Evolutionary conservation across 495 filamentous ascomycete species (phyloP), one percentile per base, ranked within the genome.

Genomic region (Corynascus novoguineensis): DNA sequence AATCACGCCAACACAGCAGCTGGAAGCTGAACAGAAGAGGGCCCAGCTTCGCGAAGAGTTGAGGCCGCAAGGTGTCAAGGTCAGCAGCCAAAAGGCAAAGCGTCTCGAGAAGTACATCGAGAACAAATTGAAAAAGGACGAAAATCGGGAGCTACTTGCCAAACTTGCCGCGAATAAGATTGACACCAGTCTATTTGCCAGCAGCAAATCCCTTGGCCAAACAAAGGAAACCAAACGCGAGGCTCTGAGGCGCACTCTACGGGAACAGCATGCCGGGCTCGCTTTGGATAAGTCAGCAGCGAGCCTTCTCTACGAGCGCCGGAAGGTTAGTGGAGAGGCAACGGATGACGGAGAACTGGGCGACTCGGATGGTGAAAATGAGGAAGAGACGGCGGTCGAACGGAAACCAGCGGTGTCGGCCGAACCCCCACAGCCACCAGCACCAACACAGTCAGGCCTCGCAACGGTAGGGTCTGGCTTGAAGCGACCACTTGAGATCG

Each of bases 31-130:
- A 64, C 79, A 82, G 56, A 83, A 81, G 66, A 87, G 83, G 65
- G 76, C 71, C 25, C 67, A 67, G 44, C 55, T 79, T 44, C 76
- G 78, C 54, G 73, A 82, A 52, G 79, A 86, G 60, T 62, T 96
- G 44, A 83, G 79, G 56, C 83, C 84, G n/a, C 81, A 87, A 53
- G 80, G 88, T 49, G 71, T 78, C n/a, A 89, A 88, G 66, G 83
- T 96, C 59, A 92, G 86, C 31, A 78, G 82, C 37, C 95, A 97
- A 76, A 99, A 99, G 74, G 81, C 89, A 53, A 97, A 97, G 73
- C 80, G 93, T 37, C 74, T 99, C 32, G 90, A 97, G 57, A 97
- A 97, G 67, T 99, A 99, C 67, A 95, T 99, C 76, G 92, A 97
- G 64, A 93, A 78, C 49, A 98, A 98, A 78, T 75, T 97, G 7